Conservation (phyloP, 768 basidiomycete species). For the Serendipita indica region DNA sequence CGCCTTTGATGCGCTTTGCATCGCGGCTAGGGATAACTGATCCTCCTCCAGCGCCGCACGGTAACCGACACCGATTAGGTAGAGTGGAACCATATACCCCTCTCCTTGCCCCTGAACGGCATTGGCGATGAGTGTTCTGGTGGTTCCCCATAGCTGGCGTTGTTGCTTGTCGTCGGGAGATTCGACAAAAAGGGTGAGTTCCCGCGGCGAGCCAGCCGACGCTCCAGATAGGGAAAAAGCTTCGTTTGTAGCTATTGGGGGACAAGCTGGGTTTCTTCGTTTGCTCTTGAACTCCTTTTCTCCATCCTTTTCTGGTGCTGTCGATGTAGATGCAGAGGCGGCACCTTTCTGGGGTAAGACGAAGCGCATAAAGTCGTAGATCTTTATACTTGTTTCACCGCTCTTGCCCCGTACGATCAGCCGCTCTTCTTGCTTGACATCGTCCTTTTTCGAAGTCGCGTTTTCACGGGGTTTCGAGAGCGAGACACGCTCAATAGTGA, state of each 20-base stretch:
- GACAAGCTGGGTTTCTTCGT: slow-evolving; percentile 16
- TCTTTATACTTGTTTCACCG: slow-evolving; percentile 3
- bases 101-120: slow-evolving; percentile 81
- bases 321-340: background rate
- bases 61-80: slow-evolving; percentile 91
- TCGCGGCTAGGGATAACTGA: slow-evolving; percentile 8
- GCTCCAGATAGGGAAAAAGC: background rate
- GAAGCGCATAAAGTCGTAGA: slow-evolving; percentile 8
- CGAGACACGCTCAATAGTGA: background rate
- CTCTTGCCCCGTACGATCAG: background rate
- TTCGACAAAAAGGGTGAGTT: slow-evolving; percentile 24
- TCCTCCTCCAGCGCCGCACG: slow-evolving; percentile 74
- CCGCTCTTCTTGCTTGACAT: background rate
- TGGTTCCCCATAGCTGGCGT: slow-evolving; percentile 90
- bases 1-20: slow-evolving; percentile 13
- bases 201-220: background rate
- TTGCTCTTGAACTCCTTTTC: background rate
- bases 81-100: slow-evolving; percentile 70
- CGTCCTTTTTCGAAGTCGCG: background rate
- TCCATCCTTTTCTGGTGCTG: background rate
- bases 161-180: slow-evolving; percentile 59
- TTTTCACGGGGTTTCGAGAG: background rate
- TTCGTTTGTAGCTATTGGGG: slow-evolving; percentile 13
- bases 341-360: background rate
- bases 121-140: slow-evolving; percentile 76